A percentile compares a stretch with the other conserved stretches of the same genome.
These are phyloP conservation scores for Salvia hispanica DNA, from an alignment of 257 asterid species.

Conservation along the genomic window DNA sequence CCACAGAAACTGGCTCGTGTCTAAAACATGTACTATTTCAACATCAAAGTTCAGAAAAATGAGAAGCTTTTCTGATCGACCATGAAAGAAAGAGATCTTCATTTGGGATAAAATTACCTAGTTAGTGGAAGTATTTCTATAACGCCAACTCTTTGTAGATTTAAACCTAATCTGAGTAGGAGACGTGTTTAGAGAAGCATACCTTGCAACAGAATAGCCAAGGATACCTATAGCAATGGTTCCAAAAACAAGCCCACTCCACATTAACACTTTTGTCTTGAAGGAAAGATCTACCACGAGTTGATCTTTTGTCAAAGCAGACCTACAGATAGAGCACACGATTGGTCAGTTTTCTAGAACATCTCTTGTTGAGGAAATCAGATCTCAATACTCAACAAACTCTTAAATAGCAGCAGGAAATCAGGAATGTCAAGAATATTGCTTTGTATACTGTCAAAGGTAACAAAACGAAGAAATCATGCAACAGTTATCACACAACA, in stretches of 20 bases:
- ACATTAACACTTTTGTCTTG: slow-evolving; percentile 57
- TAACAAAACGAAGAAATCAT: too few species aligned
- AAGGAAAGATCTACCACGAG: slow-evolving; percentile 71
- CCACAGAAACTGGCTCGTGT: background rate
- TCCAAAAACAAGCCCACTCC: slow-evolving; percentile 79
- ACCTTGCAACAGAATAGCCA: slow-evolving; percentile 82
- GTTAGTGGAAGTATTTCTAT: slow-evolving; percentile 6
- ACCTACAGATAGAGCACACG: slow-evolving; percentile 49
- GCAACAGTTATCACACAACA: too few species aligned
- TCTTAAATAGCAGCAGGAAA: slow-evolving; percentile 6
- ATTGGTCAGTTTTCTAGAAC: slow-evolving; percentile 30
- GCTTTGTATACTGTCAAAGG: too few species aligned
- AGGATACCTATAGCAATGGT: slow-evolving; percentile 72
- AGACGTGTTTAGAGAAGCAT: slow-evolving; percentile 20
- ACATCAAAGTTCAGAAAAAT: background rate
- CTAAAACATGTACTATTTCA: background rate
- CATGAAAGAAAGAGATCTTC: background rate
- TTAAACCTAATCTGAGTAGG: slow-evolving; percentile 4
- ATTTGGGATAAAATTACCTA: too few species aligned
- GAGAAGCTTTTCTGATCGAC: background rate
- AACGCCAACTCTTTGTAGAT: background rate
- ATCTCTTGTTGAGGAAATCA: slow-evolving; percentile 18
- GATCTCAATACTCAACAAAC: too few species aligned
- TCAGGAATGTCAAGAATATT: background rate
- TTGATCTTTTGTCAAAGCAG: slow-evolving; percentile 73